Base-by-base conservation (phyloP, 495 filamentous ascomycete species). In the Extremus antarcticus region DNA sequence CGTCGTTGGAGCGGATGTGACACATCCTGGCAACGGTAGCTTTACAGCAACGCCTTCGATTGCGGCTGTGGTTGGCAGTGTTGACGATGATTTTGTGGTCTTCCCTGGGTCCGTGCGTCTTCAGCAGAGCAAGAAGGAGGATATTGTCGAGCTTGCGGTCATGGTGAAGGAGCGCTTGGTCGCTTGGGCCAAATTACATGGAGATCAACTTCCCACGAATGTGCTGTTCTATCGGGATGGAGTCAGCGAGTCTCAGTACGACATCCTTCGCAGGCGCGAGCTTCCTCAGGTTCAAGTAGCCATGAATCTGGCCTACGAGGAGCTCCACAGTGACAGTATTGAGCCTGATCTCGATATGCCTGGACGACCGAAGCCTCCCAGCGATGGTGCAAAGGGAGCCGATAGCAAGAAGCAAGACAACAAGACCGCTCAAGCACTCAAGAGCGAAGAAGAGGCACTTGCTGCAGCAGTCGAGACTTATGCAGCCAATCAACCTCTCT, bases 211-310 rank as follows among this genome's bases (percentile, higher is more conserved):
- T 16, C 60, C 60, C 13, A 41, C 3, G 16, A 25, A 47, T 2
- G 49, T 60, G 15, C 51, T 59, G 17, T 53, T 56, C 53, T 63
- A 56, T 38, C 56, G 60, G 7, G 60, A 63, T 25, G 60, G 60
- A 19, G 60, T 63, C n/a, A 45, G 41, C 24, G 60, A 63, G 38
- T 43, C 35, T 8, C 47, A 63, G 20, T 63, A 59, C 46, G 41
- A 56, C 2, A 39, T 19, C 1, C 23, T 59, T 15, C 52, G 56
- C 9, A n/a, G 23, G 7, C 11, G 13, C 1, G 60, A 63, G 39
- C 2, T 63, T 2, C 50, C 54, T 0, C 32, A 50, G 32, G 22
- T 62, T 19, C 50, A 55, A 23, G 8, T 16, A 1, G 55, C 22
- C 1, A 29, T 46, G 29, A 35, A 57, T 9, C 11, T 8, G 43